Base-by-base conservation (phyloP, 1,284 basidiomycete genomes). In the Termitomyces sp. region DNA sequence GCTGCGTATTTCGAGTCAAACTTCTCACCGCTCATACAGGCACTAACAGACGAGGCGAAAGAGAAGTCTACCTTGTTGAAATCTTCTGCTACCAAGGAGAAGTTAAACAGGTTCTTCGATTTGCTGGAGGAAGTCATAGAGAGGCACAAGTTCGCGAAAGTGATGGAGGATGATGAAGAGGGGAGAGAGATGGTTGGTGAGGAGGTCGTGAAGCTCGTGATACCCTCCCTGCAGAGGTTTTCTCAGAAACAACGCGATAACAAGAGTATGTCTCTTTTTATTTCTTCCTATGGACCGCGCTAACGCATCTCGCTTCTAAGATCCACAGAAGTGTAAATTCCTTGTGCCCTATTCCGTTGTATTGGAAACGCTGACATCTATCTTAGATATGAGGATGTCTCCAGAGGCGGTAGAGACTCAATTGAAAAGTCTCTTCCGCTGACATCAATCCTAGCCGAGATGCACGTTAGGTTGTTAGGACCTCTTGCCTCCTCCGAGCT, bases 1-100 rank as follows among this genome's bases (percentile, higher is more conserved):
- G 87, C 88, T 8, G 84, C 77, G 1, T 92, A 92, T 69, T 90
- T 90, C 58, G 88, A 91, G 56, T 76, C 85, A 19, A 91, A 90
- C 68, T 89, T 88, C 67, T 82, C 84, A 3, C 84, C 86, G 6
- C 72, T 92, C 41, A 81, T 91, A 73, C 84, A 87, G 61, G 71
- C 81, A 3, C 73, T 92, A 51, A 78, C 79, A 28, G 88, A 91
- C 51, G 85, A 87, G 61, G 73, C 80, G 17, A 82, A 80, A 57
- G 84, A 83, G 55, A 82, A 82, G 60, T 66, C 68, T 2, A 76
- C 75, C 5, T 84, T 49, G 36, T 49, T 49, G 1, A 49, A 49
- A 12, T 49, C 47, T 19, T 49, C 78, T 1, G 81, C 79, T 7
- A 81, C 81, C 34, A 91, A 92, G 70, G 90, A 91, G 70, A 88